Base-by-base conservation (phyloP, 2,329 filamentous ascomycete species). In the Cercospora sp. region DNA sequence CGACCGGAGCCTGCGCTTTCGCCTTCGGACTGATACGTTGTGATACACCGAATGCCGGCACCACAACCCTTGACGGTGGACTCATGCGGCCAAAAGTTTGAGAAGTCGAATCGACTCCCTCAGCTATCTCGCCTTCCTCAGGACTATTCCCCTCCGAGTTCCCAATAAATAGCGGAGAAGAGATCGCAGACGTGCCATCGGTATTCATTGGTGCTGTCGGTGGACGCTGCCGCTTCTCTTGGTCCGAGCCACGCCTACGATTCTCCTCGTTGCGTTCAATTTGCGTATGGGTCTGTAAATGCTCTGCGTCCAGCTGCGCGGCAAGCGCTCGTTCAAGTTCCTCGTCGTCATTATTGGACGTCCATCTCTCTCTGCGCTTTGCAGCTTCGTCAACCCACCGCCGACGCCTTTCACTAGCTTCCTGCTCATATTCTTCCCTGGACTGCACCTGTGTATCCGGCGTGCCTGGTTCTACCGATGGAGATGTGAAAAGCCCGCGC, bases 11-110 rank as follows among this genome's bases (percentile, higher is more conserved):
- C 18, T 37, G 21, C 58, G 18, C 9, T 18, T 61, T 61, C 12
- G 32, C 18, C 37, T 43, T 8, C 13, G 32, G 34, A 61, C 58
- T 61, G 24, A 24, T 53, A 24, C 49, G 24, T 9, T 26, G 6
- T 10, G 34, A 21, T n/a, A n/a, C 58, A 5, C 16, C 34, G 2
- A n/a, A 10, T 40, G 32, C 13, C 7, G 30, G 34, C 5, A 37
- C 21, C 18, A 40, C 34, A 45, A 6, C 26, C 13, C 24, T 37
- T 2, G 18, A 16, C 24, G 7, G 18, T n/a, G 21, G 24, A 49
- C 60, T 45, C 13, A 12, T 45, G 37, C 60, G 60, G 45, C 60
- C 60, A 62, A 49, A 45, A 24, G 40, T 49, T 7, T 62, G 26
- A 28, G 37, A 43, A 2, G 60, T 34, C 7, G 60, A 51, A 24